phyloP scores from a whole-genome alignment of 352 stramenopile genomes.

The Paralagenidium karlingii region DNA sequence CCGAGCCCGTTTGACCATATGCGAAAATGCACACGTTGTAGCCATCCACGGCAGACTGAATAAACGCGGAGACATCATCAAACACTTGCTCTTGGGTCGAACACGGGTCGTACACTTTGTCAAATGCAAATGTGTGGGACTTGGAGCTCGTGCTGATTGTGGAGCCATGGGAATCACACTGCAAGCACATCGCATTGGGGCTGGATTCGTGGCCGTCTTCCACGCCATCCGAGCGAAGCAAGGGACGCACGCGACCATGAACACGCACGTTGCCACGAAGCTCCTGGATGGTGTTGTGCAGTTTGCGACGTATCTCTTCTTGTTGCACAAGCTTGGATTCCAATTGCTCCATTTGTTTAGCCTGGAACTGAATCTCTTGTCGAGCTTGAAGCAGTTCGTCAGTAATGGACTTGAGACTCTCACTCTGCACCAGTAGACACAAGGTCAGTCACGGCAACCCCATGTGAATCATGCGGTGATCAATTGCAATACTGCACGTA shows the following conservation, averaged over 20 bases:
- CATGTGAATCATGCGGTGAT: too few species aligned
- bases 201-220: constrained; percentile 33
- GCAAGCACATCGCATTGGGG: constrained; percentile 42
- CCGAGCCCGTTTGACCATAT: constrained; percentile 95
- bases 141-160: constrained; percentile 62
- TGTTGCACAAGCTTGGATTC: too few species aligned
- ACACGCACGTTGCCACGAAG: constrained; percentile 98
- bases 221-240: constrained; percentile 74
- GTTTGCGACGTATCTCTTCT: constrained; percentile 85
- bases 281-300: constrained; percentile 99
- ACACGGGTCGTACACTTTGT: constrained; percentile 94
- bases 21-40: constrained; percentile 99
- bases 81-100: constrained; percentile 96
- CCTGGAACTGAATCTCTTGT: constrained; percentile 49
- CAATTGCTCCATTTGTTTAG: constrained; percentile 48
- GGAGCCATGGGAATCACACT: constrained; percentile 52
- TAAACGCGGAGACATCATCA: constrained; percentile 78
- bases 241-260: constrained; percentile 89
- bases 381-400: constrained; percentile 46
- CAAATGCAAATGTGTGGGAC: constrained; percentile 91
- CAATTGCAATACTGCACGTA: too few species aligned
- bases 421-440: constrained; percentile 23
- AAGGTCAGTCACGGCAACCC: too few species aligned
- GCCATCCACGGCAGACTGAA: constrained; percentile 92
- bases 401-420: constrained; percentile 52